Conservation (phyloP, 1,139 yeast genomes). For the Taphrina sp. region DNA sequence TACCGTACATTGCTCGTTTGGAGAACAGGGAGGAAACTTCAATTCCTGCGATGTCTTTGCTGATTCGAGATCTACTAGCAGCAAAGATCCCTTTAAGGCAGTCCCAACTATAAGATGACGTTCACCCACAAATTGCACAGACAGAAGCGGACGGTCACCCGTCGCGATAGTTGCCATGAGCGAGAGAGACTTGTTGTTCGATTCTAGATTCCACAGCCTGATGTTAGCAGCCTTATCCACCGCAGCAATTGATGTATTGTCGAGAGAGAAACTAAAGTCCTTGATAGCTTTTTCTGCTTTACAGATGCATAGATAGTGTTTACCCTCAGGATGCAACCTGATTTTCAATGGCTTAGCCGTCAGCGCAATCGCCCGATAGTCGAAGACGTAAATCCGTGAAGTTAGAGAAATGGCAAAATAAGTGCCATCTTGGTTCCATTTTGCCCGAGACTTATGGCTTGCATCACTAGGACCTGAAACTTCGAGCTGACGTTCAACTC, state of each 20-base stretch:
- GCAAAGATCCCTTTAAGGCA: not conserved
- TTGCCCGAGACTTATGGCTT: slow-evolving; percentile 10
- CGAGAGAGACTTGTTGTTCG: not conserved
- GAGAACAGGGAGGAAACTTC: not conserved
- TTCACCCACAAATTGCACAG: slow-evolving; percentile 3
- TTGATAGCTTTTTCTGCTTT: slow-evolving; percentile 16
- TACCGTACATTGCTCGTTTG: not conserved
- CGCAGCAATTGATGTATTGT: slow-evolving; percentile 7
- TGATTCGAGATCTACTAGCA: slow-evolving; percentile 10
- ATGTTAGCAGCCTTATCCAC: slow-evolving; percentile 14
- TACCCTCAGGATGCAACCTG: slow-evolving; percentile 12
- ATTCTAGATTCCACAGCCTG: slow-evolving; percentile 14
- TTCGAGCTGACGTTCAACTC: slow-evolving; percentile 1
- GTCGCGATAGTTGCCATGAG: slow-evolving; percentile 4
- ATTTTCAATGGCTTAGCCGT: not conserved
- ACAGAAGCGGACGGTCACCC: slow-evolving; percentile 1
- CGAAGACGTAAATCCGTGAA: slow-evolving; percentile 11
- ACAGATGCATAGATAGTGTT: slow-evolving; percentile 11
- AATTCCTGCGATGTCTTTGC: slow-evolving; percentile 11
- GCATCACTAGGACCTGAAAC: slow-evolving; percentile 15
- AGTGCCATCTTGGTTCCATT: slow-evolving; percentile 15
- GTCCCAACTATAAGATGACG: slow-evolving; percentile 5
- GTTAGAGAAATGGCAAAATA: slow-evolving; percentile 16
- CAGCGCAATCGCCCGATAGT: not conserved
- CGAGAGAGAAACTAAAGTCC: slow-evolving; percentile 12